A percentile compares a stretch with the other conserved stretches of the same genome.
Evolutionary conservation across 768 basidiomycete species (phyloP).

Genomic region (Termitomyces sp.): DNA sequence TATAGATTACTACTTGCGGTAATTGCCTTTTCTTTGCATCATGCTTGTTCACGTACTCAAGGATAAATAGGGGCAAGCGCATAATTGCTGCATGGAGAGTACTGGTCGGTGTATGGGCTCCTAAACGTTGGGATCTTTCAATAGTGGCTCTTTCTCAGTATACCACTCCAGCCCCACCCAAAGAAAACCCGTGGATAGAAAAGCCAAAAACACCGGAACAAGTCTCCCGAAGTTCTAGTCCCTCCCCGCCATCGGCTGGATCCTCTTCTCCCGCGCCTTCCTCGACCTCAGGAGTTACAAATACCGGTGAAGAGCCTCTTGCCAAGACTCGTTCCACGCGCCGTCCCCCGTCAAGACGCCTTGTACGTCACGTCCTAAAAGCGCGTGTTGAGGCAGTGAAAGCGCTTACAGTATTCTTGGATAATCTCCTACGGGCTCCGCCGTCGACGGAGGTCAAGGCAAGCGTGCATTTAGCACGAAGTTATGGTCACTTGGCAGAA

Average conservation of each 20-base stretch:
- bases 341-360: constrained; percentile 72
- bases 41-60: constrained; percentile 9
- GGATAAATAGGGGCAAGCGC: constrained; percentile 72
- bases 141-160: constrained; percentile 72
- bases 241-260: constrained; percentile 20
- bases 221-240: constrained; percentile 17
- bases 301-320: constrained; percentile 38
- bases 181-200: constrained; percentile 72
- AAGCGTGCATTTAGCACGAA: constrained; percentile 48
- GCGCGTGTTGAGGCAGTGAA: constrained; percentile 83
- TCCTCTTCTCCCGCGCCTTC: constrained; percentile 17
- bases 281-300: constrained; percentile 12
- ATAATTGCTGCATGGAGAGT: constrained; percentile 94
- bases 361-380: constrained; percentile 87
- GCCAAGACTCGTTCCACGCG: constrained; percentile 36
- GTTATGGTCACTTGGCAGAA: constrained; percentile 45
- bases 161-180: constrained; percentile 62
- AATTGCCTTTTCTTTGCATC: constrained; percentile 23
- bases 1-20: constrained; percentile 79
- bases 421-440: constrained; percentile 49
- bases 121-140: constrained; percentile 79
- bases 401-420: constrained; percentile 71
- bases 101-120: constrained; percentile 93
- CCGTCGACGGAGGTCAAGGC: constrained; percentile 40
- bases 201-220: constrained; percentile 33